Base-by-base conservation (phyloP, 345 rosid species). In the Linum usitatissimum region DNA sequence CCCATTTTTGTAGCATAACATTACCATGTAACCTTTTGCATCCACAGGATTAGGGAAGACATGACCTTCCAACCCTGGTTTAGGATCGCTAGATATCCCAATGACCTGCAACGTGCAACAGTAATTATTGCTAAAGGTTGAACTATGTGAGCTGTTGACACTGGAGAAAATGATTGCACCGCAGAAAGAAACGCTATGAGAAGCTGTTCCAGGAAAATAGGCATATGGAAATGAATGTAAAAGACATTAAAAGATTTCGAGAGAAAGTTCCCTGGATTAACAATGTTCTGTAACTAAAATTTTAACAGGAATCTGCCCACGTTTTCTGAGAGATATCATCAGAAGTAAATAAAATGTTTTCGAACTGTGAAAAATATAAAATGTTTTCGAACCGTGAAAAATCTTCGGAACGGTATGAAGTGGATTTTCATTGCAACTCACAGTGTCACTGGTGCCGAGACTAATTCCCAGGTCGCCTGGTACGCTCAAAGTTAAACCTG, bases 391-490 rank as follows among this genome's bases (percentile, higher is more conserved):
- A 23, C 28, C 2, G 2, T 23, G 28, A 23, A 23, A 23, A 23
- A 23, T 2, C 28, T 23, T n/a, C 9, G 2, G 39, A 40, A 40
- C 48, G 13, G 48, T 40, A 40, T 12, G 5, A 40, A 40, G 53
- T 18, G 60, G 6, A 14, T 58, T 18, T 40, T 48, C 53, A 13
- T 23, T 34, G 13, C 30, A 23, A 71, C 94, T 79, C 82, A 79
- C 99, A 65, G 91, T 84, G 76, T 90, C 99, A 60, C 97, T 93
- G 36, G 96, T 87, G 71, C 96, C 99, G 45, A 90, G 85, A 77
- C 97, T 93, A 64, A 87, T 83, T 20, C 96, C 97, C 60, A 93
- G 61, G 71, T 90, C 99, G 55, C 99, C 94, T 30, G 99, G 88
- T 60, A 76, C 81, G 76, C 86, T 90, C 40, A 87, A 81, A 55